Base-by-base conservation (phyloP, 192 early-diverging fungal species). In the Rhizophagus sp. region DNA sequence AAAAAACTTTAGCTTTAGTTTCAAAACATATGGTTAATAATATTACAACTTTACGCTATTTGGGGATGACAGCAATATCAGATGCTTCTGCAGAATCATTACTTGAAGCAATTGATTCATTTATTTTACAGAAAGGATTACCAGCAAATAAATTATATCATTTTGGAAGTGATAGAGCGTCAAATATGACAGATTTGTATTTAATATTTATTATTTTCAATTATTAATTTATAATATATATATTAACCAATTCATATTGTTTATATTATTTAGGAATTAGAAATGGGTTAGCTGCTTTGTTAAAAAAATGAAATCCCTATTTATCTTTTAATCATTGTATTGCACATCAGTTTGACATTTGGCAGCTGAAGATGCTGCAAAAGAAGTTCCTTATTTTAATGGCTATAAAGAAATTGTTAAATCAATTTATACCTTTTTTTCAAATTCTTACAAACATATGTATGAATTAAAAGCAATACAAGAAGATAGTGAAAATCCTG, bases 1-100 rank as follows among this genome's bases (percentile, higher is more conserved):
- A 68, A 33, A 68, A 68, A 19, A 68, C 30, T 0, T 68, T 68
- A 68, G 33, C 17, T 22, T 33, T 68, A 17, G 17, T 33, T 68
- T 68, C 34, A 17, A 68, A 68, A 68, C 17, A 68, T 68, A 33
- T 68, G 12, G 66, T 68, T 30, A 33, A 68, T 68, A 30, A 68
- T 39, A 15, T 68, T 33, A 10, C 34, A 17, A 33, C 15, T 19
- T 39, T 39, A 68, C 12, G 34, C 9, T 68, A 33, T 34, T 68
- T 68, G 33, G 66, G 66, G 11, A 2, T 68, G 3, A 33, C 33
- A 5, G 17, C 2, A 39, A 22, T 68, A 33, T 12, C 30, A 39
- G 30, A 34, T 68, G 7, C 66, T 34, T 68, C 66, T 5, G 25
- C 66, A 7, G 30, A 68, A 19, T 68, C 66, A 17, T 17, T 68